phyloP scores from a whole-genome alignment of 352 stramenopile species.

The Phytopythium cucurbitacearum region DNA sequence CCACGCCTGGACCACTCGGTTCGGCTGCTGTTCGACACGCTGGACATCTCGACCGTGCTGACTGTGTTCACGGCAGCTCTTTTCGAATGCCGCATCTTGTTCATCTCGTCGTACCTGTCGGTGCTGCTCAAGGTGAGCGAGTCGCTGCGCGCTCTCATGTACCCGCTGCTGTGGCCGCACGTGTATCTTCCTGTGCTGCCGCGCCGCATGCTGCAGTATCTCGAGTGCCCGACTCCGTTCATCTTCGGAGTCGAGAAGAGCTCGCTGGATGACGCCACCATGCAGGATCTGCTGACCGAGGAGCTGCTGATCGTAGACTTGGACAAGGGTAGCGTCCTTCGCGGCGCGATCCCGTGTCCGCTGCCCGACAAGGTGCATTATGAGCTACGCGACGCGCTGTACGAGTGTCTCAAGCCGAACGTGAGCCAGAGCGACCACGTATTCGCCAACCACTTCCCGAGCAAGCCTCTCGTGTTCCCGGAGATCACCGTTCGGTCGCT shows the following conservation, averaged over 20 bases:
- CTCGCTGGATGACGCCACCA: conserved; percentile 48
- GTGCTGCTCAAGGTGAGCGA: conserved; percentile 82
- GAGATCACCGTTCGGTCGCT: conserved; percentile 64
- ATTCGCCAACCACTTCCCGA: conserved; percentile 63
- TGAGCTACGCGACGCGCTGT: conserved; percentile 43
- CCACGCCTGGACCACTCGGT: conserved; percentile 73
- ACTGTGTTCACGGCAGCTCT: conserved; percentile 75
- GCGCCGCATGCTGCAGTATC: conserved; percentile 72
- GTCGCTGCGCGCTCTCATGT: conserved; percentile 78
- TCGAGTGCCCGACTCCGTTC: conserved; percentile 84
- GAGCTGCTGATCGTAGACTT: conserved; percentile 75
- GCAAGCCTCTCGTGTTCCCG: conserved; percentile 65
- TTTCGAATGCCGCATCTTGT: conserved; percentile 75
- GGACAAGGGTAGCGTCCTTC: conserved; percentile 55
- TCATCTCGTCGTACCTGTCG: conserved; percentile 77
- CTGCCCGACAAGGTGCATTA: conserved; percentile 44
- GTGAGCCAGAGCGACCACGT: conserved; percentile 71
- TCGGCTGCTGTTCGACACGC: conserved; percentile 73
- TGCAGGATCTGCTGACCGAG: conserved; percentile 54
- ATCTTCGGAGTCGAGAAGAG: conserved; percentile 78
- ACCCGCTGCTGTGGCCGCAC: conserved; percentile 83
- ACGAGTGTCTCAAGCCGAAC: conserved; percentile 65
- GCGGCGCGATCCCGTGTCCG: conserved; percentile 43
- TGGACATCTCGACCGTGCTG: conserved; percentile 71
- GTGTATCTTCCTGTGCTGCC: conserved; percentile 83